Conservation (phyloP, 805 yeast species). For the Tetrapisispora iriomotensis region DNA sequence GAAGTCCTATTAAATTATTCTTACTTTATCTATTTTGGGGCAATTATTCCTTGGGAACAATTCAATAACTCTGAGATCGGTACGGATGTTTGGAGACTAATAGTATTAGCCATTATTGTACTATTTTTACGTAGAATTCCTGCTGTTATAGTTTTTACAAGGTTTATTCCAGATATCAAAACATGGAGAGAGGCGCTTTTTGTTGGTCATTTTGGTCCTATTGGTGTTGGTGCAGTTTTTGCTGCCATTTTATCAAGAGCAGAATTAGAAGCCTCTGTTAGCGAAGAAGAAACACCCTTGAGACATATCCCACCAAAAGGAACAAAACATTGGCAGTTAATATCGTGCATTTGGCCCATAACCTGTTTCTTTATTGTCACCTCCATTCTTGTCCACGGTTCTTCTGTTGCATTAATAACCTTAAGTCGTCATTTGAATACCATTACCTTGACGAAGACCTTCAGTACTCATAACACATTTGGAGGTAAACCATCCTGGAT, state of each 20-base stretch:
- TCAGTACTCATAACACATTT: slow-evolving; percentile 60
- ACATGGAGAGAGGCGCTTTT: slow-evolving; percentile 91
- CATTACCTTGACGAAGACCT: slow-evolving; percentile 86
- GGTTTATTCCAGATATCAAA: slow-evolving; percentile 76
- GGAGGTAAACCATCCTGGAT: slow-evolving; percentile 63
- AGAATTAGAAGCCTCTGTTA: slow-evolving; percentile 47
- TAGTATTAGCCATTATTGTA: slow-evolving; percentile 63
- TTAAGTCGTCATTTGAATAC: slow-evolving; percentile 82
- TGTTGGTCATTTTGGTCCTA: slow-evolving; percentile 94
- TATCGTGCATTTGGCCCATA: slow-evolving; percentile 71
- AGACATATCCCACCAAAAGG: slow-evolving; percentile 37
- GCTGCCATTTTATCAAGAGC: slow-evolving; percentile 73
- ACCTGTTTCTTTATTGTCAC: slow-evolving; percentile 70
- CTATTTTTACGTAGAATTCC: slow-evolving; percentile 75
- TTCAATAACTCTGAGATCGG: slow-evolving; percentile 58
- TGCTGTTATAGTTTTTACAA: slow-evolving; percentile 63
- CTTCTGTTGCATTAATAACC: slow-evolving; percentile 68
- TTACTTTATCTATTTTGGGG: slow-evolving; percentile 82
- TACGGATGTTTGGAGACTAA: slow-evolving; percentile 62
- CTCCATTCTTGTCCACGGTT: slow-evolving; percentile 84
- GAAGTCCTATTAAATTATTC: slow-evolving; percentile 76
- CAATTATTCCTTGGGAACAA: slow-evolving; percentile 80
- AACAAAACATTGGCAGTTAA: slow-evolving; percentile 45
- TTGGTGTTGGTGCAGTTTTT: slow-evolving; percentile 89
- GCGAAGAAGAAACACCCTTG: slow-evolving; percentile 49